Evolutionary conservation across 805 yeast genomes (phyloP).

Genomic region (Sungouiozyma ichnusensis): DNA sequence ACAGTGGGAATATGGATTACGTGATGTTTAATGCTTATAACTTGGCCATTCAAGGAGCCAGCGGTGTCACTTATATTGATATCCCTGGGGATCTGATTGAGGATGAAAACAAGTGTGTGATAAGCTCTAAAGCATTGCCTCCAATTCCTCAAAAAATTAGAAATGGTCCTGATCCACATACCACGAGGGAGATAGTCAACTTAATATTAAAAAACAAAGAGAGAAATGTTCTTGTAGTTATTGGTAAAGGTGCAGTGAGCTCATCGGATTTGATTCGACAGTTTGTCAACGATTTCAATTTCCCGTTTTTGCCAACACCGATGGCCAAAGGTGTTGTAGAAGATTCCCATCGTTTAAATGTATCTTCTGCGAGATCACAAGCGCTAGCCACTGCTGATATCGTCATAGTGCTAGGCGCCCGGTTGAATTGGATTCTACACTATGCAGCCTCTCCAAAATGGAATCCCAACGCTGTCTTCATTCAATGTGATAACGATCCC

Average conservation of each 20-base stretch:
- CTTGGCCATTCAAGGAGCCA: conserved; percentile 33
- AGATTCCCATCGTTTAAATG: conserved; percentile 38
- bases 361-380: conserved; percentile 55
- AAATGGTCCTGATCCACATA: conserved; percentile 10
- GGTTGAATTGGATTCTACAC: conserved; percentile 67
- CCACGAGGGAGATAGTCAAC: conserved; percentile 26
- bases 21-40: conserved; percentile 18
- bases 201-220: conserved; percentile 26
- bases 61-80: conserved; percentile 56
- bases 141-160: conserved; percentile 6
- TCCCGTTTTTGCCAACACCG: conserved; percentile 63
- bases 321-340: conserved; percentile 68
- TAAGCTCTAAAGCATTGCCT: not conserved
- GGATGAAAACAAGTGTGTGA: conserved; percentile 4
- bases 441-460: conserved; percentile 52
- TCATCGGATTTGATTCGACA: conserved; percentile 30
- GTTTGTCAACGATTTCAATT: conserved; percentile 33
- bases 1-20: conserved; percentile 8
- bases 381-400: conserved; percentile 50
- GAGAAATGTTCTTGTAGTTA: conserved; percentile 42
- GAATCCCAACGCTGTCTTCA: conserved; percentile 34
- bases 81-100: conserved; percentile 52
- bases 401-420: conserved; percentile 50
- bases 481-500: conserved; percentile 46
- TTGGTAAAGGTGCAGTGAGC: conserved; percentile 60